Base-by-base conservation (phyloP, 805 yeast genomes). In the Yarrowia osloensis region DNA sequence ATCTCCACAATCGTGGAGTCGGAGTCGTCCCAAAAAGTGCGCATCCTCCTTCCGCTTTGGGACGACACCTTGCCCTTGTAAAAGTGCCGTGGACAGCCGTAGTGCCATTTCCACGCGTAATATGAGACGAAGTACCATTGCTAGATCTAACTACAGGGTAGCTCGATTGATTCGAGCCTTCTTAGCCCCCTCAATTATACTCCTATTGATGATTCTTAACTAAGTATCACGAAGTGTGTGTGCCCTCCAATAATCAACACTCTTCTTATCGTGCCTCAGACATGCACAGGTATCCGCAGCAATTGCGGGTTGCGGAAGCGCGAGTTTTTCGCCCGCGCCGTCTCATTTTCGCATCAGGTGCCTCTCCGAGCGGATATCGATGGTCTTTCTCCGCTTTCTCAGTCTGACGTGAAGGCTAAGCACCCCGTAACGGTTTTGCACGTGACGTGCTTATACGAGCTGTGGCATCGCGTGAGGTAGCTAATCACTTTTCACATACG, bases 1-100 rank as follows among this genome's bases (percentile, higher is more conserved):
- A 35, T 54, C 61, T 57, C 63, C 63, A 39, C 63, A 28, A 33
- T 40, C 63, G 31, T 28, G 37, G 47, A 26, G 11, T n/a, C n/a
- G 31, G 11, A 28, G 31, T 28, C 7, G 21, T n/a, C 21, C 12
- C 9, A 39, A 37, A 12, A 31, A 40, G 2, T 11, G 63, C 63
- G 63, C 63, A 26, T 4, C 17, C 21, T 12, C 63, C 47, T 57
- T 39, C 63, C 39, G 13, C 40, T 5, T 57, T 40, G 17, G 44
- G 22, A 24, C 31, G 2, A 0, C 0, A 3, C 7, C 31, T 15
- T 46, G 9, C 50, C 50, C 59, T 52, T 21, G 28, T 49, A 13
- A 15, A 2, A 5, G 26, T 19, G 19, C 59, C 39, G 28, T 19
- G 22, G 12, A 50, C 4, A 8, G 24, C 15, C 40, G 57, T 33